phyloP scores from a whole-genome alignment of 2,329 filamentous ascomycete species.

The Trichoderma oligosporum region DNA sequence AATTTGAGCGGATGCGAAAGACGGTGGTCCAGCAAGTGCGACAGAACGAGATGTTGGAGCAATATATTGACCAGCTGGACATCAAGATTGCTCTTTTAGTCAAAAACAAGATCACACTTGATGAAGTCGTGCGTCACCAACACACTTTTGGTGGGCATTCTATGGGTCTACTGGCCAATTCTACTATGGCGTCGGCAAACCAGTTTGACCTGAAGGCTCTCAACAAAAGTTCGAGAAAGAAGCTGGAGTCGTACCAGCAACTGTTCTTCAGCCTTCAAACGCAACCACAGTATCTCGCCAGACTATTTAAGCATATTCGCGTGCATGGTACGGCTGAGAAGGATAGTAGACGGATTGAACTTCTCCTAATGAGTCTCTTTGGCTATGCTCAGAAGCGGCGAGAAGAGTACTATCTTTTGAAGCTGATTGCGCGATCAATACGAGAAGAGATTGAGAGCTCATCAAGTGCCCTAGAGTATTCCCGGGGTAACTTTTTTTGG shows the following conservation, averaged over 20 bases:
- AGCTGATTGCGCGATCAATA: slow-evolving; percentile 77
- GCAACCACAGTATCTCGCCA: slow-evolving; percentile 88
- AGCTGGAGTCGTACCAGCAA: slow-evolving; percentile 95
- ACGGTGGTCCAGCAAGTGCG: slow-evolving; percentile 95
- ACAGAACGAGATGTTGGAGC: slow-evolving; percentile 94
- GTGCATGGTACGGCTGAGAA: slow-evolving; percentile 84
- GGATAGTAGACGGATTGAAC: slow-evolving; percentile 87
- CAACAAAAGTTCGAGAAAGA: slow-evolving; percentile 93
- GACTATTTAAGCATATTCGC: slow-evolving; percentile 78
- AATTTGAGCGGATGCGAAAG: slow-evolving; percentile 92
- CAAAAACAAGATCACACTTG: slow-evolving; percentile 98
- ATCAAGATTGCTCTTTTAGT: slow-evolving; percentile 98
- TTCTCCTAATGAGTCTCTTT: slow-evolving; percentile 92
- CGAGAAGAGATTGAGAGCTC: slow-evolving; percentile 80
- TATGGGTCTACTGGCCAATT: slow-evolving; percentile 79
- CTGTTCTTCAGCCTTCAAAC: slow-evolving; percentile 97
- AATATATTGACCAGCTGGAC: slow-evolving; percentile 96
- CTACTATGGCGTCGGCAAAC: slow-evolving; percentile 82
- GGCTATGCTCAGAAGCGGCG: slow-evolving; percentile 95
- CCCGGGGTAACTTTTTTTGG: slow-evolving; percentile 92
- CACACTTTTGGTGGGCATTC: slow-evolving; percentile 92
- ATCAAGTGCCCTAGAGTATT: slow-evolving; percentile 72
- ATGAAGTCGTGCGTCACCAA: slow-evolving; percentile 96
- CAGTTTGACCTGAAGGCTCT: slow-evolving; percentile 95
- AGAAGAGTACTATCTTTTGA: slow-evolving; percentile 95